Base-by-base conservation (phyloP, 345 rosid genomes). In the Moringa oleifera region DNA sequence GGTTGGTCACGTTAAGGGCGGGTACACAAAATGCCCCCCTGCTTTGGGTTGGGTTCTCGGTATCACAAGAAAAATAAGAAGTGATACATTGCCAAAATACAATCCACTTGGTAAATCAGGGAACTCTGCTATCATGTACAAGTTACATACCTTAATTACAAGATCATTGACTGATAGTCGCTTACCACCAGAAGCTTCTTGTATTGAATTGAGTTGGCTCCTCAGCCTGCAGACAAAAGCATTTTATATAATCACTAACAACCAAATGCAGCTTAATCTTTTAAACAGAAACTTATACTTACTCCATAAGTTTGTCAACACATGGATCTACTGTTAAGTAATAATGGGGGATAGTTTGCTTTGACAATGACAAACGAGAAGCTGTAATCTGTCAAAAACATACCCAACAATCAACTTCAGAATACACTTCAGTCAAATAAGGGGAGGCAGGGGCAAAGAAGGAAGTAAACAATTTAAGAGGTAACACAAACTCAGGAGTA, bases 331-430 rank as follows among this genome's bases (percentile, higher is more conserved):
- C 96, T 3, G 96, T 85, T 72, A 94, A 61, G 75, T 94, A 94
- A 79, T 90, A 94, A 80, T 90, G 99, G 55, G 99, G 97, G 72
- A 94, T 91, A 6, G 95, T 90, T 70, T 94, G 99, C 88, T 94
- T 94, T 6, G 99, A 94, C 70, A 85, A 70, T 70, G 90, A 73
- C 71, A 94, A 80, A 66, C 97, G 89, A 57, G 95, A 86, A 68
- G 99, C 96, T 18, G 97, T 94, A 67, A 94, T 69, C 99, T 94
- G 81, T 79, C 70, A 65, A 68, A 59, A 62, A 51, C 51, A 68
- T 20, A 53, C 58, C 64, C n/a, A 63, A 49, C 55, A 64, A 58
- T 67, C 61, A 66, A 23, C 55, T 51, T 73, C 55, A 68, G 51
- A 60, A 51, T n/a, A n/a, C n/a, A n/a, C n/a, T n/a, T n/a, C n/a